Conservation (phyloP, 2,329 filamentous ascomycete species). For the Botrytis medusae region DNA sequence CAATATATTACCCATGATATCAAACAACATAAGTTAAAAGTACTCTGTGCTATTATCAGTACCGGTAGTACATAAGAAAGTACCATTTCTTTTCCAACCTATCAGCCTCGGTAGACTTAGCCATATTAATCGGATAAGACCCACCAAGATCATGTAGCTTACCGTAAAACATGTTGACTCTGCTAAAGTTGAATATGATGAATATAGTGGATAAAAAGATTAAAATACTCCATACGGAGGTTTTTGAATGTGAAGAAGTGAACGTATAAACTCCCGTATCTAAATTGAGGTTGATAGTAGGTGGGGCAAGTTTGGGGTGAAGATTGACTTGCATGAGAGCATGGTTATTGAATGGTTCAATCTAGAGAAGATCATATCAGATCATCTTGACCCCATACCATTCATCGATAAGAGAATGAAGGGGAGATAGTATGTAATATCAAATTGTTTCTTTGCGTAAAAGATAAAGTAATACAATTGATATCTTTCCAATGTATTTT, state of each 20-base stretch:
- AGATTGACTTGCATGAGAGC: conserved; percentile 7
- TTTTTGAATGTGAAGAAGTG: neutral
- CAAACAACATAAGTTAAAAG: neutral
- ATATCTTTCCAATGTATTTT: neutral
- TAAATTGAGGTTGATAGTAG: neutral
- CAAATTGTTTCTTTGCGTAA: neutral
- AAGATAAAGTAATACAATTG: neutral
- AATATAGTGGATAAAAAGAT: neutral
- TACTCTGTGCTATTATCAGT: neutral
- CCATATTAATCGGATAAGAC: conserved; percentile 12
- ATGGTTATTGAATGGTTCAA: neutral
- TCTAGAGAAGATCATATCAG: conserved; percentile 12
- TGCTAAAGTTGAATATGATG: neutral
- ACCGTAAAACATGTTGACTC: conserved; percentile 18
- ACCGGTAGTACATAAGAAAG: neutral
- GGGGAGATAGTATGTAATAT: neutral
- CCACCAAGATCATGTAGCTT: conserved; percentile 13
- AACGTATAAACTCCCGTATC: neutral
- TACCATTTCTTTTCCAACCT: neutral
- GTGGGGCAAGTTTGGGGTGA: neutral
- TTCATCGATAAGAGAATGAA: conserved; percentile 6
- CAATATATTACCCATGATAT: conserved; percentile 5
- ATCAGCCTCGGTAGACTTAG: conserved; percentile 15
- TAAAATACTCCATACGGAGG: neutral
- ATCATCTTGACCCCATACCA: neutral